phyloP scores from a whole-genome alignment of 2,329 filamentous ascomycete species.

The Penicillium sp. region DNA sequence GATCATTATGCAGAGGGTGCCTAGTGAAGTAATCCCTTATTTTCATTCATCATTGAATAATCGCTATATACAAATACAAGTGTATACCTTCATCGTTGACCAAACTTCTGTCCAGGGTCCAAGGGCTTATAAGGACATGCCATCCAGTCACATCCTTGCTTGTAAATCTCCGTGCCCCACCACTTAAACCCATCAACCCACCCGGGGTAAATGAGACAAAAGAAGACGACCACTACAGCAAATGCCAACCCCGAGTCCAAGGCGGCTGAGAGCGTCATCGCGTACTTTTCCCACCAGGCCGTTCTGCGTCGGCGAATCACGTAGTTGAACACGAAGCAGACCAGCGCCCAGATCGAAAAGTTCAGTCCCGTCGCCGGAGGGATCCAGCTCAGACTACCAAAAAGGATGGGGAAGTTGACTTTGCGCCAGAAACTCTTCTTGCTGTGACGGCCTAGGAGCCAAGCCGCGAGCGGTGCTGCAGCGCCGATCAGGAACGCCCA shows the following conservation, averaged over 20 bases:
- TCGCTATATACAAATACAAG: not conserved
- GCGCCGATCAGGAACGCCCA: slow-evolving; percentile 82
- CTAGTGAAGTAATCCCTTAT: not conserved
- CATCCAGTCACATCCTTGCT: slow-evolving; percentile 81
- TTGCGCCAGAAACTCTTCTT: slow-evolving; percentile 68
- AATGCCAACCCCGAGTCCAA: slow-evolving; percentile 82
- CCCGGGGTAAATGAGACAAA: slow-evolving; percentile 81
- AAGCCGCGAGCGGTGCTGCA: slow-evolving; percentile 71
- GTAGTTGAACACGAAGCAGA: slow-evolving; percentile 83
- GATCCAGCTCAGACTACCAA: slow-evolving; percentile 82
- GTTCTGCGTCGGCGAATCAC: slow-evolving; percentile 67
- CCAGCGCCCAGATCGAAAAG: slow-evolving; percentile 82
- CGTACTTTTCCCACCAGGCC: slow-evolving; percentile 92
- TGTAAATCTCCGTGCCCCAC: slow-evolving; percentile 89
- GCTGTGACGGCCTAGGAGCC: slow-evolving; percentile 64
- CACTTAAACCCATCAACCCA: slow-evolving; percentile 72
- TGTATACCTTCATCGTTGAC: slow-evolving; percentile 45
- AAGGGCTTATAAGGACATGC: slow-evolving; percentile 72
- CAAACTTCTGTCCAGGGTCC: slow-evolving; percentile 65
- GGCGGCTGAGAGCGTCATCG: slow-evolving; percentile 82
- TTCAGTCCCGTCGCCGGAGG: slow-evolving; percentile 83
- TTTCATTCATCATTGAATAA: not conserved
- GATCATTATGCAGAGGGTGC: too few relatives aligned
- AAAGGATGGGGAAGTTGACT: slow-evolving; percentile 79
- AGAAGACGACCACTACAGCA: slow-evolving; percentile 81